These are phyloP conservation scores for Paramecium bursaria DNA, from an alignment of 73 alveolate species.

Conservation along the genomic window DNA sequence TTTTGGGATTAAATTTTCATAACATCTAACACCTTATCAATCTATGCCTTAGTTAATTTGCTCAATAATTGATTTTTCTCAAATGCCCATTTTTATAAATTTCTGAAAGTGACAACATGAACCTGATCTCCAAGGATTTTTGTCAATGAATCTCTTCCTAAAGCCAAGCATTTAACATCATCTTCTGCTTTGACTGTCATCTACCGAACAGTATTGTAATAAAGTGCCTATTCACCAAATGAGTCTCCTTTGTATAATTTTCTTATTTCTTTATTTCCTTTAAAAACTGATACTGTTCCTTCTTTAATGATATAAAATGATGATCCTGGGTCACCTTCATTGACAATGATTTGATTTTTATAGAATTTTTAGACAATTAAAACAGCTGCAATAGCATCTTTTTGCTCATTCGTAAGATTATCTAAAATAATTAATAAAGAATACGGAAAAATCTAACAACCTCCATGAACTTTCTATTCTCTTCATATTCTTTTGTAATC, in stretches of 20 bases:
- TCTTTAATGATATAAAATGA: no score
- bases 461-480: conserved; percentile 67
- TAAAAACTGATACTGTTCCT: conserved; percentile 55
- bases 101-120: conserved; percentile 66
- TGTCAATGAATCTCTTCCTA: conserved; percentile 70
- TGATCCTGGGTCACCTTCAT: no score
- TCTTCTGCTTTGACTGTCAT: conserved; percentile 65
- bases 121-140: conserved; percentile 73
- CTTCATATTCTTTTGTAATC: conserved; percentile 62
- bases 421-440: background rate
- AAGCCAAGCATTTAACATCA: conserved; percentile 67
- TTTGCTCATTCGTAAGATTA: conserved; percentile 61
- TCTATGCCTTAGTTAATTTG: conserved; percentile 57
- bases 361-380: no score
- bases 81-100: conserved; percentile 67
- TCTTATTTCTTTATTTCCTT: conserved; percentile 61
- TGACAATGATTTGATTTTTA: no score
- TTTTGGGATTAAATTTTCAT: conserved; percentile 64
- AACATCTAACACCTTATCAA: conserved; percentile 65
- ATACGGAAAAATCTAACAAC: conserved; percentile 63
- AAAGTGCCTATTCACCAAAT: conserved; percentile 73
- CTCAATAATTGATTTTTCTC: conserved; percentile 53
- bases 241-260: conserved; percentile 56
- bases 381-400: conserved; percentile 44
- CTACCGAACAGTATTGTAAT: conserved; percentile 66